Conservation (phyloP, 73 alveolate genomes). For the Tetrahymena malaccensis region DNA sequence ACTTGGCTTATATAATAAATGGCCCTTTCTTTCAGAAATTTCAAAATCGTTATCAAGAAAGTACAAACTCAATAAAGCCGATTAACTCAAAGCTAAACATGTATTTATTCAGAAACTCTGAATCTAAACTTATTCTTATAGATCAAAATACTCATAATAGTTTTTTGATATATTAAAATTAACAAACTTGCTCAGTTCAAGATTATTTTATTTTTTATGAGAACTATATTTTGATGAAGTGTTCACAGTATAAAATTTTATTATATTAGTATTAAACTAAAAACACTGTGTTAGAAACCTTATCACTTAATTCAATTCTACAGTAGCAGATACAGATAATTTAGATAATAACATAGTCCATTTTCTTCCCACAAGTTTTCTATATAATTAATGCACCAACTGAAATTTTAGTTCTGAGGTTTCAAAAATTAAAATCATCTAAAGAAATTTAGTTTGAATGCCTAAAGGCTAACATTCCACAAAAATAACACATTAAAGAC, state of each 20-base stretch:
- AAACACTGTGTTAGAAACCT: background rate
- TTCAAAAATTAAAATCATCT: background rate
- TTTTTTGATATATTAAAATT: background rate
- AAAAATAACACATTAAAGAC: background rate
- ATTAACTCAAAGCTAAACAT: background rate
- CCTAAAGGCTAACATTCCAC: background rate
- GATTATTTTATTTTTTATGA: background rate
- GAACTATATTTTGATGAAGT: background rate
- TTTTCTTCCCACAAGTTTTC: background rate
- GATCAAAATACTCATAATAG: background rate
- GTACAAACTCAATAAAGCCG: background rate
- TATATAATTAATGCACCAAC: background rate
- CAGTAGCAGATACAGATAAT: background rate
- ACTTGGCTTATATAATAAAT: background rate
- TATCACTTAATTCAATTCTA: background rate
- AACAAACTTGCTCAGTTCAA: background rate
- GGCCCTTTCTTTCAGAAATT: background rate
- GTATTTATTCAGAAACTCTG: background rate
- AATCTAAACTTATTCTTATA: background rate
- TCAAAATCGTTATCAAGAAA: background rate
- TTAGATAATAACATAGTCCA: background rate
- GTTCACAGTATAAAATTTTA: background rate
- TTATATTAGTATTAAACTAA: background rate
- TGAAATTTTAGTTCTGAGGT: background rate
- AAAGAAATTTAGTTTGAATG: background rate